phyloP scores from a whole-genome alignment of 306 rosid genomes.

The Trifolium fragiferum region DNA sequence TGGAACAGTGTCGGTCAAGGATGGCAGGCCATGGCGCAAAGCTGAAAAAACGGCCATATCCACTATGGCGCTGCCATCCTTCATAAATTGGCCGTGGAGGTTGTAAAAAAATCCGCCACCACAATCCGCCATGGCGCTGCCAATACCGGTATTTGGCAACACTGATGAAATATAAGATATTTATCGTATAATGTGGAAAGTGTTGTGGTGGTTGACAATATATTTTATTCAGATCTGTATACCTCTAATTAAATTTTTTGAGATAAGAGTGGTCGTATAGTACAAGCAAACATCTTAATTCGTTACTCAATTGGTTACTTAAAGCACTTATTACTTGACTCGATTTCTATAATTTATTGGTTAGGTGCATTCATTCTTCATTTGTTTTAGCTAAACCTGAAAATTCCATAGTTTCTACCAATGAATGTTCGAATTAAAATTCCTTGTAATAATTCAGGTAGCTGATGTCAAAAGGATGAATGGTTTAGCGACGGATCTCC shows the following conservation, averaged over 20 bases:
- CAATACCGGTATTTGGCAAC: background rate
- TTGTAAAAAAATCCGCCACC: background rate
- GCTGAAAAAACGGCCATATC: background rate
- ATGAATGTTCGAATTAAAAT: background rate
- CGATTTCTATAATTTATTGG: background rate
- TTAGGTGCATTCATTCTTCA: background rate
- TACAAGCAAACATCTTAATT: background rate
- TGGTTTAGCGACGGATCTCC: conserved; percentile 82
- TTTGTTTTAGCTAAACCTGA: conserved; percentile 16
- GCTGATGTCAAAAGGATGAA: conserved; percentile 85
- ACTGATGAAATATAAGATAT: background rate
- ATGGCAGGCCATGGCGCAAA: background rate
- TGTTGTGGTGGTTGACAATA: background rate
- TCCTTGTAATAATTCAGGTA: conserved; percentile 56
- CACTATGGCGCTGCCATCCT: background rate
- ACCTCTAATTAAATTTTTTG: background rate
- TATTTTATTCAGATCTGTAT: background rate
- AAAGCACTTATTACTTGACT: background rate
- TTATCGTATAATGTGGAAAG: conserved; percentile 8
- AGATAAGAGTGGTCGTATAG: background rate
- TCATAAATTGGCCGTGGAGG: background rate
- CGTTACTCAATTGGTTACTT: background rate
- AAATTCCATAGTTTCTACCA: background rate
- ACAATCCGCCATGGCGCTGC: background rate
- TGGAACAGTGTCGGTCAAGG: background rate